Evolutionary conservation across 2,329 filamentous ascomycete genomes (phyloP).

Genomic region (Colletotrichum sp.): DNA sequence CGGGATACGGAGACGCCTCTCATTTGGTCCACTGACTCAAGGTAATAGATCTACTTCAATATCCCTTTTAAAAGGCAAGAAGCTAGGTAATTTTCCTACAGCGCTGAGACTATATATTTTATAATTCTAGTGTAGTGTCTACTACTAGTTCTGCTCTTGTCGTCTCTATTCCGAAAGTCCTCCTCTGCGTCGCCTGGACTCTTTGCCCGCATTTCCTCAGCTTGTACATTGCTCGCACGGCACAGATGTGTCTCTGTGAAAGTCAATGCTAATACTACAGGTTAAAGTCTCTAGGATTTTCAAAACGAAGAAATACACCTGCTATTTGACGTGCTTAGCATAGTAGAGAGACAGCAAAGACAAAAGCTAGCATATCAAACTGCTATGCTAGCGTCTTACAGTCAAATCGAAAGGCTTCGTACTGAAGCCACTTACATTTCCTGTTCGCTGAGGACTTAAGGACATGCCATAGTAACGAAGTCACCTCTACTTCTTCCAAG

Average conservation of each 20-base stretch:
- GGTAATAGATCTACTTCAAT: not conserved
- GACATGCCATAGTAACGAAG: not conserved
- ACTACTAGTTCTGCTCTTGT: not conserved
- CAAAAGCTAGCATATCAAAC: not conserved
- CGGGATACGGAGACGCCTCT: not conserved
- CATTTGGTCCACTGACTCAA: too few relatives aligned
- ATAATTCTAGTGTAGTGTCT: not conserved
- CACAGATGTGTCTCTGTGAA: not conserved
- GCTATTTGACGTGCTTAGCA: not conserved
- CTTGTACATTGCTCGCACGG: not conserved
- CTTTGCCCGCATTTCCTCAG: too few relatives aligned
- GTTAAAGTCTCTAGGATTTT: fast-evolving
- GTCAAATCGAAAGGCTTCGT: not conserved
- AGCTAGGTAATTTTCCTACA: not conserved
- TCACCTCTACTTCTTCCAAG: fast-evolving
- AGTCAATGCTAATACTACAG: fast-evolving
- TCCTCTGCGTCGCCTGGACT: not conserved
- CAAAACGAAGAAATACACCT: fast-evolving
- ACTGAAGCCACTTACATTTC: not conserved
- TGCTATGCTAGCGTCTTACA: not conserved
- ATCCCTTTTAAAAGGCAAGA: not conserved
- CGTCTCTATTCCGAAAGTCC: not conserved
- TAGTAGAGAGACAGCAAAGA: not conserved
- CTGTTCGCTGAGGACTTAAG: fast-evolving
- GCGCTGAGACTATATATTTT: not conserved